Evolutionary conservation across 257 asterid species (phyloP).

Genomic region (Nicotiana tabacum): DNA sequence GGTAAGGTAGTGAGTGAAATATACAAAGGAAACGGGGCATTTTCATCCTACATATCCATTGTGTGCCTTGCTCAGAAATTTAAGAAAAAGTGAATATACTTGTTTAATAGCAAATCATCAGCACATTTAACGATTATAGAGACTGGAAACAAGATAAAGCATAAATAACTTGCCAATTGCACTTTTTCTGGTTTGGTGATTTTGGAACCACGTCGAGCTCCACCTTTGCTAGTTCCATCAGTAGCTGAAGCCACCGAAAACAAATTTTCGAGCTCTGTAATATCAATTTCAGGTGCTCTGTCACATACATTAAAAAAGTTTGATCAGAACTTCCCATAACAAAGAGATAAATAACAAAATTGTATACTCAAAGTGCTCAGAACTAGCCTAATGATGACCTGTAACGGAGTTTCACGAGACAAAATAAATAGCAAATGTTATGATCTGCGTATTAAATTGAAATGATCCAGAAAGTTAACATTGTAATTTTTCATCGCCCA

Average conservation of each 20-base stretch:
- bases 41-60: background rate
- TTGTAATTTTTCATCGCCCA: constrained; percentile 4
- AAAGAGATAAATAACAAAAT: background rate
- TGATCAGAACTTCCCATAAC: constrained; percentile 27
- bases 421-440: too few relatives aligned
- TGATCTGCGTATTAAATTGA: too few relatives aligned
- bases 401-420: too few relatives aligned
- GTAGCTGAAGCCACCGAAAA: constrained; percentile 94
- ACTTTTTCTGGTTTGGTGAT: constrained; percentile 91
- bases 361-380: background rate
- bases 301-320: constrained; percentile 1
- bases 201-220: constrained; percentile 74
- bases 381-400: background rate
- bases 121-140: background rate
- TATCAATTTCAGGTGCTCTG: constrained; percentile 98
- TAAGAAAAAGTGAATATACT: background rate
- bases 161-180: constrained; percentile 67
- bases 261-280: constrained; percentile 92
- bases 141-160: constrained; percentile 13
- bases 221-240: constrained; percentile 66
- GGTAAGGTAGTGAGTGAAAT: background rate
- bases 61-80: background rate
- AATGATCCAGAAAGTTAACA: background rate
- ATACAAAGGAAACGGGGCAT: background rate
- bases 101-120: background rate